Base-by-base conservation (phyloP, 495 filamentous ascomycete species). In the Saxispiralis lemnorum region DNA sequence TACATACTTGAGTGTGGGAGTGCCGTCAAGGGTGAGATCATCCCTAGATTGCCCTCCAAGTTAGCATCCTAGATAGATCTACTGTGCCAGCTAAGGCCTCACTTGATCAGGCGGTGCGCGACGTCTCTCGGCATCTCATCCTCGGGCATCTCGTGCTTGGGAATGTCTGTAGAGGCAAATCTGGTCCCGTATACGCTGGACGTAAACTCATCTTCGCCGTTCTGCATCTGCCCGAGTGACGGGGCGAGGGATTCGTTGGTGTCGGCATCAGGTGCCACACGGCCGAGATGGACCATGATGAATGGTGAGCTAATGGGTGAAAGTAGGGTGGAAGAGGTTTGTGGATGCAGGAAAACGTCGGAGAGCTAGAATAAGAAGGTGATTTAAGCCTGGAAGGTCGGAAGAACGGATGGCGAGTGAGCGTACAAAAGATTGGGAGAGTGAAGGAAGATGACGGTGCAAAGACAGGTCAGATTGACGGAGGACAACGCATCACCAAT, bases 71-170 rank as follows among this genome's bases (percentile, higher is more conserved):
- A 9, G 1, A 15, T 1, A 7, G 15, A 35, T 31, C 1, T 36
- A 7, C 9, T 5, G 1, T 9, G 18, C 11, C 14, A 31, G 34
- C 52, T 9, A 28, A 9, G 9, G 14, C 7, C 38, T 50, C 32
- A 56, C 64, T 85, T 87, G 65, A 94, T 94, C 83, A 93, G 82
- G 35, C 83, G 79, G 60, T 92, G 87, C 11, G 85, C 85, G n/a
- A 88, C 68, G 52, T 92, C 81, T 46, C 75, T 78, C 35, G 83
- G 83, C 83, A 88, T 88, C 61, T 88, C 82, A 6, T 60, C 51
- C 54, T 92, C 85, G n/a, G 86, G 85, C 80, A 94, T 93, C 59
- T 83, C 79, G 56, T 79, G 70, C 53, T 71, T 73, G 31, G 83
- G 81, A 39, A 93, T 70, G 59, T 85, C 79, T 51, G 76, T 60